Percentiles rank a stretch among this genome's conserved stretches.
Conservation (phyloP, 2,329 filamentous ascomycete genomes). For the Plectosphaerella plurivora region DNA sequence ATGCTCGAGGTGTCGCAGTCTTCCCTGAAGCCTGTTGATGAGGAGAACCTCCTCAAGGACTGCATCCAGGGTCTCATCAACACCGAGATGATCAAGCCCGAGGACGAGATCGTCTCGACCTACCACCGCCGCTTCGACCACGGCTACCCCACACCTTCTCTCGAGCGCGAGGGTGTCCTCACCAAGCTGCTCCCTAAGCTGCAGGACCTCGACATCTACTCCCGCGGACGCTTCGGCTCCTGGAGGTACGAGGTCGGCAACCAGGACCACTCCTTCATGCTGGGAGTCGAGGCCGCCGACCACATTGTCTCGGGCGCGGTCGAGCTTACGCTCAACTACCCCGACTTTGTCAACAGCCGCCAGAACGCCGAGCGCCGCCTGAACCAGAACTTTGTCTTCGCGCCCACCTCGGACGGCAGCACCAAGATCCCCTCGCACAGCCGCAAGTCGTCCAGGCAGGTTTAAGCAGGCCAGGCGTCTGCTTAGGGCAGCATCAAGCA, state of each 20-base stretch:
- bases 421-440: conserved; percentile 28
- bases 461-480: conserved; percentile 12
- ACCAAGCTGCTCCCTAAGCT: conserved; percentile 91
- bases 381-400: conserved; percentile 39
- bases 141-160: conserved; percentile 91
- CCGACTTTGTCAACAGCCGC: conserved; percentile 85
- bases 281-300: conserved; percentile 90
- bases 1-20: conserved; percentile 99
- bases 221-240: conserved; percentile 93
- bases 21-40: conserved; percentile 87
- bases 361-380: conserved; percentile 64
- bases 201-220: conserved; percentile 86
- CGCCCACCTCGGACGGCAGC: conserved; percentile 26
- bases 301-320: conserved; percentile 84
- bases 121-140: conserved; percentile 98
- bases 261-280: conserved; percentile 97
- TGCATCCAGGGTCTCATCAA: conserved; percentile 96
- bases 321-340: conserved; percentile 93
- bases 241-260: conserved; percentile 96
- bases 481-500: not conserved
- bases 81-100: conserved; percentile 89
- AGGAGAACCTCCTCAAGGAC: conserved; percentile 78
- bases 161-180: conserved; percentile 93
- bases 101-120: conserved; percentile 93
- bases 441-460: conserved; percentile 26